Conservation (phyloP, 257 asterid genomes). For the Jaltomata sinuosa region DNA sequence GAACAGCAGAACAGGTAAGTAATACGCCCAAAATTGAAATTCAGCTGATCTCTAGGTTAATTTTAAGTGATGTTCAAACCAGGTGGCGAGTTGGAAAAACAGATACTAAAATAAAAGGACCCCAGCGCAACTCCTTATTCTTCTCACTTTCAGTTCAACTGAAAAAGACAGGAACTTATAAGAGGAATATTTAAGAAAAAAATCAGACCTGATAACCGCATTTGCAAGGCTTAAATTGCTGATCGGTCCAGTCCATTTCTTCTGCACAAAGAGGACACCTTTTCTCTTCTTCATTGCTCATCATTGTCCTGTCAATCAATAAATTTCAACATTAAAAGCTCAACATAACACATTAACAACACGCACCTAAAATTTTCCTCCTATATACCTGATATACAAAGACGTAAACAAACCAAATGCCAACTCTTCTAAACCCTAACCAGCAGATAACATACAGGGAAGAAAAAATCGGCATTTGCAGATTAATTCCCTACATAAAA, state of each 20-base stretch:
- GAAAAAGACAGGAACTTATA: not conserved
- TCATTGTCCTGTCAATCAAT: constrained; percentile 33
- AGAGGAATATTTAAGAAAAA: not conserved
- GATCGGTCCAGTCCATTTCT: constrained; percentile 99
- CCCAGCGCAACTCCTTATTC: not conserved
- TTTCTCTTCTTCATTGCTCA: constrained; percentile 91
- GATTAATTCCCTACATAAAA: not conserved
- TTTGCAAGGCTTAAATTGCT: constrained; percentile 85
- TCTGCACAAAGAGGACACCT: constrained; percentile 94
- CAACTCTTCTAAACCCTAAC: not conserved
- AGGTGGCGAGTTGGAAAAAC: not conserved
- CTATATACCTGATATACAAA: not conserved
- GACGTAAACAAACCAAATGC: not conserved
- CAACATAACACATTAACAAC: not conserved
- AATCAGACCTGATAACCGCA: constrained; percentile 79
- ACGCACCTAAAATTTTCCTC: not conserved
- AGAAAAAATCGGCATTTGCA: not conserved
- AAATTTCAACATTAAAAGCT: not conserved
- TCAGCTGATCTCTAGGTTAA: not conserved
- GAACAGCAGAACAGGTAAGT: not conserved
- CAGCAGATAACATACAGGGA: not conserved
- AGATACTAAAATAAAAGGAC: not conserved
- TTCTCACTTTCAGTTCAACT: not conserved
- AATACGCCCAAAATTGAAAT: not conserved
- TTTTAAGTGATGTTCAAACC: not conserved